Evolutionary conservation across 2,329 filamentous ascomycete species (phyloP).

Genomic region (Huntiella abstrusa): DNA sequence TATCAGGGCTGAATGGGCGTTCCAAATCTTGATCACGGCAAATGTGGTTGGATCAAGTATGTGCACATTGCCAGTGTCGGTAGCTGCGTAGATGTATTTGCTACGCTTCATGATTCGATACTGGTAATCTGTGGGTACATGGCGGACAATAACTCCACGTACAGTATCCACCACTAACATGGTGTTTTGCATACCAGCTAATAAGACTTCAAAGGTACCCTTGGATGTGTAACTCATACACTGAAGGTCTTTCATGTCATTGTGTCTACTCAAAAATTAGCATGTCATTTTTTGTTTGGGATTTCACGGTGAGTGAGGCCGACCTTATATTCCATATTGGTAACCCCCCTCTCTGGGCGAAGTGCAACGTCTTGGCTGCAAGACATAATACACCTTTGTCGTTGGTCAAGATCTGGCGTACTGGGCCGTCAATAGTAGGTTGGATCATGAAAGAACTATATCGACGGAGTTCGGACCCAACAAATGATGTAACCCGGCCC

Average conservation of each 20-base stretch:
- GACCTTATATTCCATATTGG: slow-evolving; percentile 78
- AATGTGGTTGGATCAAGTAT: slow-evolving; percentile 68
- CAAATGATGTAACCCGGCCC: slow-evolving; percentile 81
- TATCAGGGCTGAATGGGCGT: slow-evolving; percentile 71
- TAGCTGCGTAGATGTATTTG: slow-evolving; percentile 83
- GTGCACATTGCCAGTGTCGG: slow-evolving; percentile 62
- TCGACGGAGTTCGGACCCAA: slow-evolving; percentile 62
- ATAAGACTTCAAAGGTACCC: slow-evolving; percentile 63
- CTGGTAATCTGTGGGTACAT: slow-evolving; percentile 50
- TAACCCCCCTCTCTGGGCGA: slow-evolving; percentile 64
- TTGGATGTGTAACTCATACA: slow-evolving; percentile 95
- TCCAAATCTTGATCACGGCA: slow-evolving; percentile 68
- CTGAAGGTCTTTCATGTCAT: slow-evolving; percentile 51
- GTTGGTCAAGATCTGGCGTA: slow-evolving; percentile 79
- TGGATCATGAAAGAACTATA: slow-evolving; percentile 87
- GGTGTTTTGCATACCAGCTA: slow-evolving; percentile 66
- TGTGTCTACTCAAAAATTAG: slow-evolving; percentile 1
- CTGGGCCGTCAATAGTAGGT: slow-evolving; percentile 49
- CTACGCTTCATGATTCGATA: slow-evolving; percentile 88
- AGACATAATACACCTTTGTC: slow-evolving; percentile 80
- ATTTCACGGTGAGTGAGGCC: slow-evolving; percentile 13
- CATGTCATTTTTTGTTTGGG: background rate
- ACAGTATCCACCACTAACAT: slow-evolving; percentile 62
- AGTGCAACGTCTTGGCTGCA: slow-evolving; percentile 67
- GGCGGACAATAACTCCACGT: slow-evolving; percentile 54